phyloP scores from a whole-genome alignment of 2,329 filamentous ascomycete genomes.

The Talaromyces sp. region DNA sequence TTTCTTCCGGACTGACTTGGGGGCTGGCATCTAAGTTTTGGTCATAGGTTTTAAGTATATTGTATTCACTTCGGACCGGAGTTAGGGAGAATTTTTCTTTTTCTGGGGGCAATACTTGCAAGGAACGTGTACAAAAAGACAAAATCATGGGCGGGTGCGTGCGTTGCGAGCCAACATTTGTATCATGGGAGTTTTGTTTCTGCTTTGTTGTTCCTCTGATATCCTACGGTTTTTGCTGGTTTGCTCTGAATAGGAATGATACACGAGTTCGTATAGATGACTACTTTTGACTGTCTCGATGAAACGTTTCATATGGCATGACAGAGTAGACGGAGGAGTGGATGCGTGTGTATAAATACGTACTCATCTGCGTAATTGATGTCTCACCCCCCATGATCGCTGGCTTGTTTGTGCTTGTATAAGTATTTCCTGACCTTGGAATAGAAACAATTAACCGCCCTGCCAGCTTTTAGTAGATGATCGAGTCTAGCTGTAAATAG shows the following conservation, averaged over 20 bases:
- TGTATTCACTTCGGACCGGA: conserved; percentile 10
- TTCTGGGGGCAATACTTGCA: background rate
- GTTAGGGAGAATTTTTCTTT: conserved; percentile 10
- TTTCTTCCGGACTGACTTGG: conserved; percentile 8
- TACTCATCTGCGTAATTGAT: background rate
- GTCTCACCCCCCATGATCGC: background rate
- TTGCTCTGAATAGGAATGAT: background rate
- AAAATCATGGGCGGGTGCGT: conserved; percentile 17
- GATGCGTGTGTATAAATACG: background rate
- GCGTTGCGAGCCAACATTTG: conserved; percentile 1
- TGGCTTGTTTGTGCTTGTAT: background rate
- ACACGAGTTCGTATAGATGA: background rate
- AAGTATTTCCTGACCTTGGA: background rate
- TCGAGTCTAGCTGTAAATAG: background rate
- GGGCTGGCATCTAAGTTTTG: background rate
- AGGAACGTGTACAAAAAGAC: conserved; percentile 20
- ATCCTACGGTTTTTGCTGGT: background rate
- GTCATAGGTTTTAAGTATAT: background rate
- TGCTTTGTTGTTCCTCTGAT: background rate
- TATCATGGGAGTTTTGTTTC: conserved; percentile 15
- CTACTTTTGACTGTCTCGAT: too few relatives aligned
- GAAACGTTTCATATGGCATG: background rate
- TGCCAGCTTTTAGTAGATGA: background rate
- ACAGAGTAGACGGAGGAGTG: background rate
- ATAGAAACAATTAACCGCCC: background rate